phyloP scores from a whole-genome alignment of 1,139 yeast genomes.

The Taphrina pruni region DNA sequence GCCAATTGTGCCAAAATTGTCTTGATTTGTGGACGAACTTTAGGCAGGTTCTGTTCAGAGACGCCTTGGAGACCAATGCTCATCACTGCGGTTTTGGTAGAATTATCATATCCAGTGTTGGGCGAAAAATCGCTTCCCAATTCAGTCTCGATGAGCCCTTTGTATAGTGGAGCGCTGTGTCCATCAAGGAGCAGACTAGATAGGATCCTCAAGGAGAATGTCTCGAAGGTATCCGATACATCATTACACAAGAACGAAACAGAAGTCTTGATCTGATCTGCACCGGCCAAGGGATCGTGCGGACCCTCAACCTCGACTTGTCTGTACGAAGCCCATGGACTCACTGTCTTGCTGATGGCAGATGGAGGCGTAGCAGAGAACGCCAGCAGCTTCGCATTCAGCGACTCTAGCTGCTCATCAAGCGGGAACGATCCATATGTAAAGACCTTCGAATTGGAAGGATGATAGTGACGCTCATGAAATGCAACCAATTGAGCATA shows the following conservation, averaged over 20 bases:
- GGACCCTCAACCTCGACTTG: slow-evolving; percentile 69
- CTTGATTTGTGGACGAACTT: slow-evolving; percentile 58
- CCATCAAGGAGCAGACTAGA: slow-evolving; percentile 83
- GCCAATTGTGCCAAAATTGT: slow-evolving; percentile 53
- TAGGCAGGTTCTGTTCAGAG: slow-evolving; percentile 58
- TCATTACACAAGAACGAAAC: slow-evolving; percentile 86
- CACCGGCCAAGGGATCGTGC: slow-evolving; percentile 77
- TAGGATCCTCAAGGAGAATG: slow-evolving; percentile 74
- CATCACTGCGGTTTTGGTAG: slow-evolving; percentile 77
- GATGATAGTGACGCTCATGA: slow-evolving; percentile 79
- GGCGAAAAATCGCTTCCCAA: slow-evolving; percentile 85
- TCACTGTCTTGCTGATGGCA: slow-evolving; percentile 47
- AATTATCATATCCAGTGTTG: slow-evolving; percentile 84
- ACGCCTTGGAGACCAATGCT: slow-evolving; percentile 88
- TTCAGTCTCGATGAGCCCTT: slow-evolving; percentile 80
- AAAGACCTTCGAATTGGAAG: slow-evolving; percentile 84
- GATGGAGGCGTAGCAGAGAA: slow-evolving; percentile 54
- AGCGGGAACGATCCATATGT: slow-evolving; percentile 84
- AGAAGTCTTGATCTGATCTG: slow-evolving; percentile 76
- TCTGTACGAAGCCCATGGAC: slow-evolving; percentile 52
- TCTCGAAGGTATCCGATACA: slow-evolving; percentile 70
- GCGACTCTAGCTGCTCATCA: slow-evolving; percentile 63
- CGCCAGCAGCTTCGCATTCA: slow-evolving; percentile 60
- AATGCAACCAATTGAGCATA: slow-evolving; percentile 78
- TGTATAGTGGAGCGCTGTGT: slow-evolving; percentile 87